Conservation (phyloP, 2,329 filamentous ascomycete genomes). For the Alternaria postmessia region DNA sequence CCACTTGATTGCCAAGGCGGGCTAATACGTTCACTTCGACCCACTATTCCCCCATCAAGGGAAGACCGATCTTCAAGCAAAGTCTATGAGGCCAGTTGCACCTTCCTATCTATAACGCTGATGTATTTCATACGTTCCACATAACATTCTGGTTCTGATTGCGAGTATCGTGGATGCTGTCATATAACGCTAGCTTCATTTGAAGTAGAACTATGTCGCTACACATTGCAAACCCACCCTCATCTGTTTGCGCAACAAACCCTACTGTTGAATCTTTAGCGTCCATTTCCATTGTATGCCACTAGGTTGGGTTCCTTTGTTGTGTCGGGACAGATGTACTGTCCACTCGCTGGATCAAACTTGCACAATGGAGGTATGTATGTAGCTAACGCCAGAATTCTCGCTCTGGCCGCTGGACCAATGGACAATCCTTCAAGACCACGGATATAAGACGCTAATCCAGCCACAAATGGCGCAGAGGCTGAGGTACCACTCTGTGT, state of each 20-base stretch:
- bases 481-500: conserved; percentile 68
- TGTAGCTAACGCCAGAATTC: conserved; percentile 33
- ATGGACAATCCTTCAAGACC: conserved; percentile 51
- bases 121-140: not conserved
- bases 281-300: conserved; percentile 39
- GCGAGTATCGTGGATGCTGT: not conserved
- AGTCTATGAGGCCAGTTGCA: not conserved
- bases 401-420: conserved; percentile 28
- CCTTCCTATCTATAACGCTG: not conserved
- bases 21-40: not conserved
- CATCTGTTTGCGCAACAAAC: not conserved
- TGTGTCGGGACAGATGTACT: conserved; percentile 15
- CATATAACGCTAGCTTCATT: not conserved
- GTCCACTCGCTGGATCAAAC: not conserved
- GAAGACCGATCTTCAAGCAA: not conserved
- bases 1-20: not conserved
- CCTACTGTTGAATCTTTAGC: not conserved
- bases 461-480: conserved; percentile 73
- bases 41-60: no score
- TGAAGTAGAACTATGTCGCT: not conserved
- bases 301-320: conserved; percentile 30
- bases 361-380: not conserved
- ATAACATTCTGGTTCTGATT: not conserved
- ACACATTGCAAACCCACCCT: not conserved
- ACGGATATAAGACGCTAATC: conserved; percentile 74